Conservation (phyloP, 345 rosid species). For the Orychophragmus violaceus region DNA sequence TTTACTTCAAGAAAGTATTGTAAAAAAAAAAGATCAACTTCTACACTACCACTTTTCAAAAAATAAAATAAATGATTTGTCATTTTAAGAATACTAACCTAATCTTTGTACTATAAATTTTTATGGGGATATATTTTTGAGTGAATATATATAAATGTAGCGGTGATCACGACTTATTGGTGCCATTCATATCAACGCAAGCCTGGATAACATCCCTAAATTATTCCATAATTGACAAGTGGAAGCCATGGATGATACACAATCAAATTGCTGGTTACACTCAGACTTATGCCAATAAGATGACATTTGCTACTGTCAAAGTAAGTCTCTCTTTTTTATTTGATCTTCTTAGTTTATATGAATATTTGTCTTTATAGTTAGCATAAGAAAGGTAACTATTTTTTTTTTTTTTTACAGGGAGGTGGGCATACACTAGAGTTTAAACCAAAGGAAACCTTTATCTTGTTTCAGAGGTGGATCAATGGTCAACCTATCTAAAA, state of each 20-base stretch:
- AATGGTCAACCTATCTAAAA: background rate
- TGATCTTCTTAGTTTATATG: background rate
- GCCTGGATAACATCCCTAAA: conserved; percentile 53
- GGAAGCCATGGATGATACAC: conserved; percentile 49
- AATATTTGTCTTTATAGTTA: background rate
- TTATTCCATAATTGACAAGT: conserved; percentile 46
- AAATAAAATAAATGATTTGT: too few species aligned
- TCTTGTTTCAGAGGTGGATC: background rate
- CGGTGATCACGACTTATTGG: conserved; percentile 51
- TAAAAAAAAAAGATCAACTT: background rate
- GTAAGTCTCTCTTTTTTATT: conserved; percentile 21
- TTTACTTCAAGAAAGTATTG: background rate
- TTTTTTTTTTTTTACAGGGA: background rate
- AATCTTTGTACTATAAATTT: too few species aligned
- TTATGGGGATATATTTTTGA: background rate
- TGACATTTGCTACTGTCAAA: conserved; percentile 69
- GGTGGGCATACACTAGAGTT: background rate
- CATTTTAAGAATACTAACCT: too few species aligned
- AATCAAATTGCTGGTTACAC: conserved; percentile 62
- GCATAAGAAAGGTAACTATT: background rate
- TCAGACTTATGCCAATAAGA: conserved; percentile 47
- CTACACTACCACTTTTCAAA: too few species aligned
- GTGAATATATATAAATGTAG: conserved; percentile 17
- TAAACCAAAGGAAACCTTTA: background rate
- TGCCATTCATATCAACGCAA: conserved; percentile 51